Base-by-base conservation (phyloP, 768 basidiomycete genomes). In the Mycena epipterygia region DNA sequence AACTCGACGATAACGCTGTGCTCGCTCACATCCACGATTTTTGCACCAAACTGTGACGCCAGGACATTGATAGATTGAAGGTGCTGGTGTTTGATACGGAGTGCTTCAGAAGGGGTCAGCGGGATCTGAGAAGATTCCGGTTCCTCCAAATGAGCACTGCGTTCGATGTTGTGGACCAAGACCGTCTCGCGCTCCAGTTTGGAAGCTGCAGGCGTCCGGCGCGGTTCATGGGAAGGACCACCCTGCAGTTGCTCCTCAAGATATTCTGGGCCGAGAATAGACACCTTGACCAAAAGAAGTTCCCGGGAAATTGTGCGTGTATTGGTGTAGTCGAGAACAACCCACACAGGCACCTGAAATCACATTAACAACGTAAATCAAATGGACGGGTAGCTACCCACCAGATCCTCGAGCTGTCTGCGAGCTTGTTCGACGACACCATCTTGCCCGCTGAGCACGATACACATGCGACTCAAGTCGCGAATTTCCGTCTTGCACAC, bases 401-500 rank as follows among this genome's bases (percentile, higher is more conserved):
- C 97, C 74, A 99, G 88, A 77, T 99, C 98, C 75, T 99, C 98
- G 19, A 99, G 89, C 73, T 99, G 97, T 72, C 98, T 85, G 46
- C 98, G 88, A 13, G 96, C 97, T 81, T 99, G 98, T 82, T 99
- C 98, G 60, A 99, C 93, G 49, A 99, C 97, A 67, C 95, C 95
- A 77, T 99, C 98, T 81, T 99, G 98, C 0, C 98, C 98, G 65
- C 90, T 92, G 55, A 99, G 87, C 73, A 98, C 96, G 80, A 99
- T 95, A 78, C 95, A 98, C 98, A 99, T 99, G 46, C 98, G 90
- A 85, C 93, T 95, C 58, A 99, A 86, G 85, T 99, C 98, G 66
- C 95, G 91, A 72, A 99, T 95, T 82, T 99, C 98, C 41, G 98
- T 99, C 61, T 94, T 90, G 82, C 98, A 99, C 29, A 99, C 98